phyloP scores from a whole-genome alignment of 768 basidiomycete species.

The Chalciporus sphaerocephalus region DNA sequence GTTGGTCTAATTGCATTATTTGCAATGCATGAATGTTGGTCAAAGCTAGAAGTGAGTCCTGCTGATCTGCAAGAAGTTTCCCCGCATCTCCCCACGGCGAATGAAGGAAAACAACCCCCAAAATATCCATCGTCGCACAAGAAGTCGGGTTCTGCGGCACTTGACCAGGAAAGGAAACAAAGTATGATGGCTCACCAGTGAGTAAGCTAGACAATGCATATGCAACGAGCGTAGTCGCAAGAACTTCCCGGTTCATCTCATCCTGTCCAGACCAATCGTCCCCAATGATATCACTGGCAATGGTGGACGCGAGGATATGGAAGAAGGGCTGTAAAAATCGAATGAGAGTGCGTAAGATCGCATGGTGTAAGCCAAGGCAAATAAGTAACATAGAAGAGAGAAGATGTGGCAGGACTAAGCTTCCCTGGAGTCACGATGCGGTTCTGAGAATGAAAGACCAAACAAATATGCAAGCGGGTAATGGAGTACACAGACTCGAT shows the following conservation, averaged over 20 bases:
- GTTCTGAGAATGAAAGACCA: no score
- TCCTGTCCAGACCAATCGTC: slow-evolving; percentile 38
- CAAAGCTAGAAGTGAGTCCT: neutral
- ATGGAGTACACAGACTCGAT: neutral
- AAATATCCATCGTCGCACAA: neutral
- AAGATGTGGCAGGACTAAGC: neutral
- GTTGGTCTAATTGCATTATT: slow-evolving; percentile 5
- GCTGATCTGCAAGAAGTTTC: neutral
- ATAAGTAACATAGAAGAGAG: neutral
- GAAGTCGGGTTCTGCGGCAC: neutral
- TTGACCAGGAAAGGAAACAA: neutral
- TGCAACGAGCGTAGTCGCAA: slow-evolving; percentile 90
- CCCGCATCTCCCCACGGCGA: neutral
- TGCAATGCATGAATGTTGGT: slow-evolving; percentile 11
- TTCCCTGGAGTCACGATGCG: no score
- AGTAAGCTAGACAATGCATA: slow-evolving; percentile 84
- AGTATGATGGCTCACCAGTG: slow-evolving; percentile 53
- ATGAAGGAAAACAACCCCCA: neutral
- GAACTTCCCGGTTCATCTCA: slow-evolving; percentile 59
- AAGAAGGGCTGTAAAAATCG: slow-evolving; percentile 72
- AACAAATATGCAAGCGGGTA: neutral
- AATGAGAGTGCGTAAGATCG: neutral
- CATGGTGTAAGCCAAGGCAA: neutral
- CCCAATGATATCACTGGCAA: slow-evolving; percentile 54
- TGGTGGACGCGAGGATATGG: slow-evolving; percentile 81